These are phyloP conservation scores for Heimioporus sp. DNA, from an alignment of 768 basidiomycete genomes.

Conservation along the genomic window DNA sequence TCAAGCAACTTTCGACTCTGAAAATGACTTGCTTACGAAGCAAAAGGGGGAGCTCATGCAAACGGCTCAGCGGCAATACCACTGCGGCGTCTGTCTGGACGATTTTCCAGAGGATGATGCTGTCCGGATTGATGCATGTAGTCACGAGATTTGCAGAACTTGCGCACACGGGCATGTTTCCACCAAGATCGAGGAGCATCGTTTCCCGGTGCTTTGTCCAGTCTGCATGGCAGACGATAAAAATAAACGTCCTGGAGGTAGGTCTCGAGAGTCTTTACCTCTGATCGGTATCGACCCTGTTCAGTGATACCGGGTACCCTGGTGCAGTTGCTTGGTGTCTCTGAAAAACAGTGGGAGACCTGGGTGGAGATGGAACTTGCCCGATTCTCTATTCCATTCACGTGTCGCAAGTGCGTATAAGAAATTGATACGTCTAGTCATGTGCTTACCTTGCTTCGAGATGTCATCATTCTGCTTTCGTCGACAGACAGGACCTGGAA, in stretches of 20 bases:
- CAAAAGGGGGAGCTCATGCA: slow-evolving; percentile 32
- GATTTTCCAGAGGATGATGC: slow-evolving; percentile 41
- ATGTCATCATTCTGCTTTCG: slow-evolving; percentile 48
- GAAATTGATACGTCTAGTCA: not conserved
- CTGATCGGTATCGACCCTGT: not conserved
- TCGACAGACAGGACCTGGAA: slow-evolving; percentile 49
- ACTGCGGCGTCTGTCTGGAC: slow-evolving; percentile 60
- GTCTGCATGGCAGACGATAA: slow-evolving; percentile 42
- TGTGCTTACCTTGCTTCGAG: slow-evolving; percentile 28
- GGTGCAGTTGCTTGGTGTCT: slow-evolving; percentile 43
- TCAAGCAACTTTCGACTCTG: slow-evolving; percentile 42
- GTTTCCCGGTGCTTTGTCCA: slow-evolving; percentile 62
- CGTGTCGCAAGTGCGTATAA: slow-evolving; percentile 48
- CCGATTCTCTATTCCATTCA: slow-evolving; percentile 38
- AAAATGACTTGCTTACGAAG: slow-evolving; percentile 33
- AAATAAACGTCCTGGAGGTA: slow-evolving; percentile 30
- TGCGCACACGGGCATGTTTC: slow-evolving; percentile 46
- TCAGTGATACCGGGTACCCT: slow-evolving; percentile 39
- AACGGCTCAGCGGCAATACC: slow-evolving; percentile 37
- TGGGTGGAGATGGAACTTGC: slow-evolving; percentile 49
- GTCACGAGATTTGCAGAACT: slow-evolving; percentile 52
- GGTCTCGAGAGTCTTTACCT: not conserved
- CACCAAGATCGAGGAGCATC: slow-evolving; percentile 50
- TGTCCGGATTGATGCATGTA: slow-evolving; percentile 42
- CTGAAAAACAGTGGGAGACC: slow-evolving; percentile 39